These are phyloP conservation scores for Candida pseudoviswanathii DNA, from an alignment of 1,139 yeast species.

Conservation along the genomic window DNA sequence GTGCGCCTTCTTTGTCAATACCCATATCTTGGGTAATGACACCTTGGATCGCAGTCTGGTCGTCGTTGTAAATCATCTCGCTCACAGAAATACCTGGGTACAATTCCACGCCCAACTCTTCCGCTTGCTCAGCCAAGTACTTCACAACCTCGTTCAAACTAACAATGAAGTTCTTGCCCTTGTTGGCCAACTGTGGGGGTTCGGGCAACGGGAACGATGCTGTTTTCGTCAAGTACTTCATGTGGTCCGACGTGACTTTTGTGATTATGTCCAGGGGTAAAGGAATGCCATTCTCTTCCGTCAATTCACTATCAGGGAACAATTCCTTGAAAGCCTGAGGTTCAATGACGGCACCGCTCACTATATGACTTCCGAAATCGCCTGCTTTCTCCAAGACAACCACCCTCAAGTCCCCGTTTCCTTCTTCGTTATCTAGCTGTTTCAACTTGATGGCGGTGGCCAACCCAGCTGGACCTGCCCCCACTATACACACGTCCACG, in stretches of 20 bases:
- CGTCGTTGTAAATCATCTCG: constrained; percentile 65
- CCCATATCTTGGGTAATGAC: constrained; percentile 96
- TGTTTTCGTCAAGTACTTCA: constrained; percentile 66
- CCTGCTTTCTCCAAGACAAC: constrained; percentile 90
- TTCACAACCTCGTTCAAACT: constrained; percentile 81
- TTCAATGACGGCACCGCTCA: constrained; percentile 93
- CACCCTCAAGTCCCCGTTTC: constrained; percentile 72
- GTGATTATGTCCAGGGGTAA: constrained; percentile 77
- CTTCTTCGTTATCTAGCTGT: constrained; percentile 74
- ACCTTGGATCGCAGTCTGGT: constrained; percentile 70
- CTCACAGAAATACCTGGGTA: constrained; percentile 92
- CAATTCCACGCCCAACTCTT: constrained; percentile 88
- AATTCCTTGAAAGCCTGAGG: constrained; percentile 85
- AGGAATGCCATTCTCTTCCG: constrained; percentile 64
- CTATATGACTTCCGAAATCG: constrained; percentile 88
- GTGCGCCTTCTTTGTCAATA: constrained; percentile 67
- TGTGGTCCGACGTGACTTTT: constrained; percentile 64
- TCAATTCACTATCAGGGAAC: constrained; percentile 64
- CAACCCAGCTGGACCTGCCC: constrained; percentile 97
- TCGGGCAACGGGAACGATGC: constrained; percentile 76
- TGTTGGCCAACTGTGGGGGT: constrained; percentile 87
- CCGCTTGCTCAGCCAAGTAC: constrained; percentile 85
- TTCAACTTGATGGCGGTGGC: constrained; percentile 90
- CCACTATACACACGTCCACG: constrained; percentile 93
- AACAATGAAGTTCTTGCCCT: constrained; percentile 80